Base-by-base conservation (phyloP, 805 yeast genomes). In the Cyberlindnera maclurae region DNA sequence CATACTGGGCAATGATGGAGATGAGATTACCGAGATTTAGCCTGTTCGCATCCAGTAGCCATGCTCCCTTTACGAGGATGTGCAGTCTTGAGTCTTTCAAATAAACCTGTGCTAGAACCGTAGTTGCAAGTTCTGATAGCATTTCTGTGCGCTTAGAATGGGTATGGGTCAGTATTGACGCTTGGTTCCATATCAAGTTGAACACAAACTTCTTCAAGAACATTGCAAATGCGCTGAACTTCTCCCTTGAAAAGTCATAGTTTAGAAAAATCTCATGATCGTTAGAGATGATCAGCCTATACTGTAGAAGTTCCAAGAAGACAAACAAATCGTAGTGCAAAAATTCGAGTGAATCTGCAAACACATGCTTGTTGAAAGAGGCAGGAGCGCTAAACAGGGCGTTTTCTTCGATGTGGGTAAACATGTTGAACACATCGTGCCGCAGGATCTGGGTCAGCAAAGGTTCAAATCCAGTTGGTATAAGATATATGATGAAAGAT, bases 241-340 rank as follows among this genome's bases (percentile, higher is more conserved):
- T 3, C 51, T 63, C 37, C 53, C 45, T 56, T 26, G 73, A 65
- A 22, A 61, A 55, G 4, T 51, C 64, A 15, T 68, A 68, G 6
- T 57, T 61, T 10, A 54, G 57, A 39, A 73, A 70, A 34, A 79
- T 59, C 46, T 79, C 89, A 10, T 64, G 59, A 51, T 84, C 94
- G 46, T 76, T 80, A 2, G 84, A 71, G 8, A 83, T 75, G 18
- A 75, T 69, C 31, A 83, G 58, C 73, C 83, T 73, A 49, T 78
- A 81, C 1, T 87, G 76, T 43, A 77, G 70, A 9, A 82, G 52
- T 45, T 82, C 86, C 41, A 80, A 66, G 42, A 78, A 72, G 1
- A 79, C 53, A 32, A 62, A 65, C 2, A 82, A 52, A 26, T 62
- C 60, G 26, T 51, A 44, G 43, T 54, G 53, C n/a, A 54, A 31